Evolutionary conservation across 2,329 filamentous ascomycete genomes (phyloP).

Genomic region (Talaromyces sp.): DNA sequence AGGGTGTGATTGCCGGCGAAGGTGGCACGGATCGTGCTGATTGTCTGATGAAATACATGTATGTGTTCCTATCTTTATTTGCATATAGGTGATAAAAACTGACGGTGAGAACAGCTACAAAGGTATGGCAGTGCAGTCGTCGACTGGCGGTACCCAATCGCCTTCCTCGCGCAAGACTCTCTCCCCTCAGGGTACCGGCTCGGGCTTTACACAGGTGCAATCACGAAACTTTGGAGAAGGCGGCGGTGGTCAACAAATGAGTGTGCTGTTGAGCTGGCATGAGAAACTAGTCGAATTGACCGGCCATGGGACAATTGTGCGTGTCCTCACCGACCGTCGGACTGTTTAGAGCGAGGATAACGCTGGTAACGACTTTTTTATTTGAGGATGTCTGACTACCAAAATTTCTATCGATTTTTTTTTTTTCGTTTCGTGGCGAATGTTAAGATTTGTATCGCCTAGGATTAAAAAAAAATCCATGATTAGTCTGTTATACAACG

Average conservation of each 20-base stretch:
- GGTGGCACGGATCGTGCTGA: constrained; percentile 83
- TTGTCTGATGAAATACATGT: constrained; percentile 97
- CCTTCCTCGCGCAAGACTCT: constrained; percentile 50
- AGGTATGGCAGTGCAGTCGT: constrained; percentile 62
- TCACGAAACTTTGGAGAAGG: constrained; percentile 54
- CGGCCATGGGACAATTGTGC: constrained; percentile 84
- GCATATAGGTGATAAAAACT: not conserved
- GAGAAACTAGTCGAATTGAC: constrained; percentile 96
- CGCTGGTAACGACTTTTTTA: constrained; percentile 4
- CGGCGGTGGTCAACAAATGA: constrained; percentile 84
- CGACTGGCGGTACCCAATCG: constrained; percentile 40
- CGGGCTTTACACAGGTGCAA: constrained; percentile 81
- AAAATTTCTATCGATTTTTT: not conserved
- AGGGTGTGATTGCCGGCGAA: constrained; percentile 70
- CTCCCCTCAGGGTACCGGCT: constrained; percentile 74
- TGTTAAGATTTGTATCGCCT: not conserved
- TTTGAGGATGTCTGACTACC: constrained; percentile 4
- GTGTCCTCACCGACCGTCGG: constrained; percentile 94
- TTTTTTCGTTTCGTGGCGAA: not conserved
- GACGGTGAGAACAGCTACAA: constrained; percentile 64
- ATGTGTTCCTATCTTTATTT: constrained; percentile 35
- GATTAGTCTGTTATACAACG: not conserved
- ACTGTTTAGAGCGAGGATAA: constrained; percentile 58
- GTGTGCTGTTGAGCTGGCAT: constrained; percentile 95
- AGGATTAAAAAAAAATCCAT: not conserved